phyloP scores from a whole-genome alignment of 2,329 filamentous ascomycete species.

The Clarireedia homoeocarpa region DNA sequence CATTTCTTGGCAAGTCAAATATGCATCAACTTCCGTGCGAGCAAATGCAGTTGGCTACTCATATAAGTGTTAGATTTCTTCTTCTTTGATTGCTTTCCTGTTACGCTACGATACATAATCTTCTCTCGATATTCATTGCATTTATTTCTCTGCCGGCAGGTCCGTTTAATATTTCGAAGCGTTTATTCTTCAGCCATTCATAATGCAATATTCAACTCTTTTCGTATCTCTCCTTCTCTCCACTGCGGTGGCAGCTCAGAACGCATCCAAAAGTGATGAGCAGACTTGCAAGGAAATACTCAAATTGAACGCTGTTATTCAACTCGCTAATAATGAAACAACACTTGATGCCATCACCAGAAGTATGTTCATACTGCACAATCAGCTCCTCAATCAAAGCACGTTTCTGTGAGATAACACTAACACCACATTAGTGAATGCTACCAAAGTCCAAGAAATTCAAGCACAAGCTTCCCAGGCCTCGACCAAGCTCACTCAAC shows the following conservation, averaged over 20 bases:
- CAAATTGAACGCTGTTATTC: constrained; percentile 26
- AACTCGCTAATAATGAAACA: constrained; percentile 32
- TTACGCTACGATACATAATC: neutral
- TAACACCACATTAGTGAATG: constrained; percentile 22
- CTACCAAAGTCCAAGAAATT: constrained; percentile 31
- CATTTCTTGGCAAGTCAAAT: too few relatives aligned
- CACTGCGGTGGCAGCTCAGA: constrained; percentile 25
- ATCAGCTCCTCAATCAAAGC: neutral
- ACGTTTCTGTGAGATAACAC: neutral
- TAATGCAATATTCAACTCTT: constrained; percentile 18
- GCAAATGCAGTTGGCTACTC: neutral
- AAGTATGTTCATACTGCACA: constrained; percentile 2
- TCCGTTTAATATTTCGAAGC: constrained; percentile 1
- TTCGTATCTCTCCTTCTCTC: constrained; percentile 20
- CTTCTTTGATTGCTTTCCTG: neutral
- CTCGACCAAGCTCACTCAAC: constrained; percentile 25
- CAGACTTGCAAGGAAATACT: constrained; percentile 30
- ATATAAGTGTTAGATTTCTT: constrained; percentile 3
- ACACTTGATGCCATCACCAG: constrained; percentile 29
- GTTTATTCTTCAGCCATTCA: constrained; percentile 3
- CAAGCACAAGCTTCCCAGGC: constrained; percentile 31
- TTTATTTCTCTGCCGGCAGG: neutral
- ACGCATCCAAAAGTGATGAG: constrained; percentile 26
- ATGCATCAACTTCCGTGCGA: too few relatives aligned
- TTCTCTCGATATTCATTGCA: neutral